Evolutionary conservation across 257 asterid genomes (phyloP).

Genomic region (Penstemon eatonii): DNA sequence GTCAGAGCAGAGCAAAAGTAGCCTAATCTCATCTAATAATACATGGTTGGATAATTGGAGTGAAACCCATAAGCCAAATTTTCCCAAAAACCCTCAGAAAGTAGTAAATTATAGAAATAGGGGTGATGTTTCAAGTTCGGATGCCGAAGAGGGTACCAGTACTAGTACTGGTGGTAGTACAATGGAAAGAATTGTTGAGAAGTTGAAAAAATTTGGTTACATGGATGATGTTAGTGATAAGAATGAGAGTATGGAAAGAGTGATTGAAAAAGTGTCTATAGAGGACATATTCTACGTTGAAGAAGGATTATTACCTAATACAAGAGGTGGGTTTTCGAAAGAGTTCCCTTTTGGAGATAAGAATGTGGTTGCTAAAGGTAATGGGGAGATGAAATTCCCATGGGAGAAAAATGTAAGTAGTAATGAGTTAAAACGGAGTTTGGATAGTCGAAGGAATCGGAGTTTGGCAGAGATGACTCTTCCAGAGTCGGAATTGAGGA

Average conservation of each 20-base stretch:
- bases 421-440: conserved; percentile 35
- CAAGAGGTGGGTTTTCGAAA: conserved; percentile 77
- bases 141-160: conserved; percentile 62
- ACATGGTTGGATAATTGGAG: conserved; percentile 86
- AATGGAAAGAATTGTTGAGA: conserved; percentile 89
- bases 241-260: conserved; percentile 35
- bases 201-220: conserved; percentile 84
- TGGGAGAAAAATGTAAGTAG: conserved; percentile 64
- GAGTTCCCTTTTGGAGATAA: conserved; percentile 59
- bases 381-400: conserved; percentile 63
- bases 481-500: conserved; percentile 70
- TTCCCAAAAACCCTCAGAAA: conserved; percentile 44
- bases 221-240: conserved; percentile 58
- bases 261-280: conserved; percentile 69
- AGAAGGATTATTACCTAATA: conserved; percentile 77
- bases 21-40: conserved; percentile 33
- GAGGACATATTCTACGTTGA: conserved; percentile 83
- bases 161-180: conserved; percentile 67
- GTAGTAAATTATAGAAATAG: conserved; percentile 54
- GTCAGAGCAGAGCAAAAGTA: conserved; percentile 29
- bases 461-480: conserved; percentile 82
- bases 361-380: conserved; percentile 36
- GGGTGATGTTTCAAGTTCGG: conserved; percentile 66
- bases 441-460: conserved; percentile 60
- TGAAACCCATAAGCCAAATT: conserved; percentile 35